Conservation (phyloP, 2,329 filamentous ascomycete species). For the Monilinia aucupariae region DNA sequence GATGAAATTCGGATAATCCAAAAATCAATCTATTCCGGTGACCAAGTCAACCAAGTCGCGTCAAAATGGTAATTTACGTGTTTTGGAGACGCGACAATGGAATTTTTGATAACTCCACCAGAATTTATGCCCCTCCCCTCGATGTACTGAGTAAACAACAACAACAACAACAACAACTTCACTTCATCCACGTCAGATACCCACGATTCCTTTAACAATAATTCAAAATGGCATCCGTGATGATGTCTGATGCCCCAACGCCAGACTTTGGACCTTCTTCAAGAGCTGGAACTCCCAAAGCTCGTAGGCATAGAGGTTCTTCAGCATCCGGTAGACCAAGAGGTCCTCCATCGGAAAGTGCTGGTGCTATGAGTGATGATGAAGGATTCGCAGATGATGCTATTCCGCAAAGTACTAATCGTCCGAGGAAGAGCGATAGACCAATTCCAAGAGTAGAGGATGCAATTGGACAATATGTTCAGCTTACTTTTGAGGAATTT, state of each 20-base stretch:
- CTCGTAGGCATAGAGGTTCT: conserved; percentile 29
- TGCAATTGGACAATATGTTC: conserved; percentile 66
- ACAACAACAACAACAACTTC: background rate
- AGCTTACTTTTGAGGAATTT: conserved; percentile 73
- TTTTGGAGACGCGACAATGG: conserved; percentile 12
- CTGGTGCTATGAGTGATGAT: conserved; percentile 56
- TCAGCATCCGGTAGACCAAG: conserved; percentile 31
- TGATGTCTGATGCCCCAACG: conserved; percentile 33
- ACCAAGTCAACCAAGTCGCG: conserved; percentile 20
- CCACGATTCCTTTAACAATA: conserved; percentile 12
- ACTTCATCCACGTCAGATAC: conserved; percentile 20
- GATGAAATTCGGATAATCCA: no score
- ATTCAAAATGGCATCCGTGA: conserved; percentile 33
- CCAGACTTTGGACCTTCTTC: conserved; percentile 30
- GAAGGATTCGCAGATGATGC: conserved; percentile 62
- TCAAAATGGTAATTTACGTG: conserved; percentile 21
- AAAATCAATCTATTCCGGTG: conserved; percentile 29
- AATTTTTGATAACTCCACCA: conserved; percentile 22
- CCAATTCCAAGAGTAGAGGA: conserved; percentile 70
- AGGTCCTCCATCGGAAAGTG: conserved; percentile 55
- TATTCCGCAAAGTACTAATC: conserved; percentile 49
- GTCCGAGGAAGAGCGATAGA: conserved; percentile 39
- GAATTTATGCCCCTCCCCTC: conserved; percentile 25
- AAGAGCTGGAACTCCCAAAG: conserved; percentile 29
- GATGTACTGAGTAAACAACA: conserved; percentile 3